phyloP scores from a whole-genome alignment of 2,329 filamentous ascomycete genomes.

The Colletotrichum liriopes region DNA sequence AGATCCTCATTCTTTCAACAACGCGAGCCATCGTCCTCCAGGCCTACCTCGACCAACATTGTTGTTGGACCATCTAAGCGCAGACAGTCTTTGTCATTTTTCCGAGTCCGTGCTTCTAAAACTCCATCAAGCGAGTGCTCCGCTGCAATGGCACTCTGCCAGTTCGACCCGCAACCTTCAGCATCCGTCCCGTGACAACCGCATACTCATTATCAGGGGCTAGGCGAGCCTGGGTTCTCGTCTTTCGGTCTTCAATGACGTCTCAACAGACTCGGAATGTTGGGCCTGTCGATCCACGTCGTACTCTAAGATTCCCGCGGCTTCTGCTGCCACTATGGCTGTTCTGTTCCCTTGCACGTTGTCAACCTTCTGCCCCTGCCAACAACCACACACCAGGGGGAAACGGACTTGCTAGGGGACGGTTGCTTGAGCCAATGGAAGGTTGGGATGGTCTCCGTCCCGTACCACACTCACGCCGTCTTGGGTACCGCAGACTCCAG shows the following conservation, averaged over 20 bases:
- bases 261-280: conserved; percentile 16
- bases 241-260: background rate
- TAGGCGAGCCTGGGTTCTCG: background rate
- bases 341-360: conserved; percentile 7
- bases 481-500: conserved; percentile 22
- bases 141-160: background rate
- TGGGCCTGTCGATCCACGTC: conserved; percentile 34
- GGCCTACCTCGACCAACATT: background rate
- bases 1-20: background rate
- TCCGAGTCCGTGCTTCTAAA: background rate
- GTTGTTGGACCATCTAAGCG: background rate
- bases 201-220: background rate
- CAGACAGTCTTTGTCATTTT: background rate
- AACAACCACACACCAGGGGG: conserved; percentile 1
- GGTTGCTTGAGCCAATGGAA: conserved; percentile 6
- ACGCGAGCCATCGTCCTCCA: background rate
- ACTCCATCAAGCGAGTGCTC: background rate
- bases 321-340: background rate
- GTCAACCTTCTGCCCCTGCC: conserved; percentile 5
- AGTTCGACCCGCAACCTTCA: background rate
- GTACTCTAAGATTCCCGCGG: conserved; percentile 19
- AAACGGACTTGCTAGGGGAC: background rate
- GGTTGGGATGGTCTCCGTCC: background rate
- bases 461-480: background rate
- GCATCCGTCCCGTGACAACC: background rate